A percentile compares a stretch with the other conserved stretches of the same genome.
These are phyloP conservation scores for Alternaria sp. DNA, from an alignment of 2,329 filamentous ascomycete species.

Conservation along the genomic window DNA sequence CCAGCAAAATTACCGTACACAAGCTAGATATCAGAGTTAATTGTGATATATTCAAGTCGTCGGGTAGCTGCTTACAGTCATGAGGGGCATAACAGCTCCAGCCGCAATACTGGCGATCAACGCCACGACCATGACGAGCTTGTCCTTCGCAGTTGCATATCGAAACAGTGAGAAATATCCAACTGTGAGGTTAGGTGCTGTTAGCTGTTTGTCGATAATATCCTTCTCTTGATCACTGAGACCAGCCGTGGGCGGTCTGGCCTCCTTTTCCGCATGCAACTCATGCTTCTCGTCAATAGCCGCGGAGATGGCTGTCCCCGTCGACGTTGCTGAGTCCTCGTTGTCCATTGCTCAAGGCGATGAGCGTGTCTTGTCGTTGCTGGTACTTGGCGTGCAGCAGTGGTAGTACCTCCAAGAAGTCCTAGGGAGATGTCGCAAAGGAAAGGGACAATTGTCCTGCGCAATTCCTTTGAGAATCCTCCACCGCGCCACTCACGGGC, in stretches of 20 bases:
- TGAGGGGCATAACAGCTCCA: constrained; percentile 76
- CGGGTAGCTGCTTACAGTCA: constrained; percentile 62
- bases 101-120: constrained; percentile 72
- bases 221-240: constrained; percentile 46
- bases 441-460: constrained; percentile 2
- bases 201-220: constrained; percentile 52
- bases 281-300: constrained; percentile 38
- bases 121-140: constrained; percentile 60
- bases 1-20: constrained; percentile 53
- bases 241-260: constrained; percentile 30
- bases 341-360: constrained; percentile 24
- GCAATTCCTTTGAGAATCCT: constrained; percentile 9
- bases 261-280: constrained; percentile 29
- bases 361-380: constrained; percentile 20
- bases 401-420: constrained; percentile 7
- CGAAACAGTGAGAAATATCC: constrained; percentile 58
- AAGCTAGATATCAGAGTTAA: constrained; percentile 27
- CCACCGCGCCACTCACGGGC: constrained; percentile 17
- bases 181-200: constrained; percentile 54
- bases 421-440: constrained; percentile 5
- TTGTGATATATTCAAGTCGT: not conserved
- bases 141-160: constrained; percentile 55
- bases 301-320: constrained; percentile 26
- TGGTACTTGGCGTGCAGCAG: constrained; percentile 4
- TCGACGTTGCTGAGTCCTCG: constrained; percentile 21